Evolutionary conservation across 352 stramenopile genomes (phyloP).

Genomic region (Phytophthora ohioensis): DNA sequence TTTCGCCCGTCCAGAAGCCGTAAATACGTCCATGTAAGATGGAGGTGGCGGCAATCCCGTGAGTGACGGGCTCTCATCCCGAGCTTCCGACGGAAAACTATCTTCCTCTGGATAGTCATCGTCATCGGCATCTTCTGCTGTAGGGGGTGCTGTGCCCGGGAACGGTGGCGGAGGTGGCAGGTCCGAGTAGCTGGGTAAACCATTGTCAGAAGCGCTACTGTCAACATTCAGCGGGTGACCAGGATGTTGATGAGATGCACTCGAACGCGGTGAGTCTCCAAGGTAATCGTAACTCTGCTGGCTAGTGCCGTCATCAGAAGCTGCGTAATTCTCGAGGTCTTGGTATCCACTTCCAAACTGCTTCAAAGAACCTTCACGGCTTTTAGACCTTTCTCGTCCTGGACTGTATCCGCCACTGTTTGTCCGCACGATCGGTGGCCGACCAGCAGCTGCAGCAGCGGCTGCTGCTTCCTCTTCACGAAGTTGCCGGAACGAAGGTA

Average conservation of each 20-base stretch:
- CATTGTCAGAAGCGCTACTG: conserved; percentile 12
- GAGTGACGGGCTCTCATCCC: conserved; percentile 38
- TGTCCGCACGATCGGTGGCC: conserved; percentile 35
- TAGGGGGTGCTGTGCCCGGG: conserved; percentile 15
- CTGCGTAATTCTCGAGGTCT: conserved; percentile 40
- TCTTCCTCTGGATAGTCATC: conserved; percentile 46
- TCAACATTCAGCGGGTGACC: conserved; percentile 29
- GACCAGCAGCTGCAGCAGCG: conserved; percentile 23
- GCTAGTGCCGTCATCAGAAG: conserved; percentile 46
- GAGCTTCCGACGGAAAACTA: conserved; percentile 35
- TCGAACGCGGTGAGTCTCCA: conserved; percentile 38
- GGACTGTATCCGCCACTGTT: conserved; percentile 40
- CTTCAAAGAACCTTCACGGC: conserved; percentile 35
- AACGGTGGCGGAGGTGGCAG: conserved; percentile 36
- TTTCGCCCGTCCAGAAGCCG: conserved; percentile 47
- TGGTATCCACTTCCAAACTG: conserved; percentile 20
- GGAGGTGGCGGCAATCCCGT: conserved; percentile 52
- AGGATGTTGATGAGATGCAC: conserved; percentile 31
- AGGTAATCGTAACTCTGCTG: conserved; percentile 47
- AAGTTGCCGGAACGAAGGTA: conserved; percentile 73
- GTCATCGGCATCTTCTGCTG: neutral
- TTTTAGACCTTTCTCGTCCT: conserved; percentile 25
- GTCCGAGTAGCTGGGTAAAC: conserved; percentile 26
- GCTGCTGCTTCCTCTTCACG: conserved; percentile 58
- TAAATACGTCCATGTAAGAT: conserved; percentile 66